These are phyloP conservation scores for Colletotrichum lupini DNA, from an alignment of 2,329 filamentous ascomycete species.

Conservation along the genomic window DNA sequence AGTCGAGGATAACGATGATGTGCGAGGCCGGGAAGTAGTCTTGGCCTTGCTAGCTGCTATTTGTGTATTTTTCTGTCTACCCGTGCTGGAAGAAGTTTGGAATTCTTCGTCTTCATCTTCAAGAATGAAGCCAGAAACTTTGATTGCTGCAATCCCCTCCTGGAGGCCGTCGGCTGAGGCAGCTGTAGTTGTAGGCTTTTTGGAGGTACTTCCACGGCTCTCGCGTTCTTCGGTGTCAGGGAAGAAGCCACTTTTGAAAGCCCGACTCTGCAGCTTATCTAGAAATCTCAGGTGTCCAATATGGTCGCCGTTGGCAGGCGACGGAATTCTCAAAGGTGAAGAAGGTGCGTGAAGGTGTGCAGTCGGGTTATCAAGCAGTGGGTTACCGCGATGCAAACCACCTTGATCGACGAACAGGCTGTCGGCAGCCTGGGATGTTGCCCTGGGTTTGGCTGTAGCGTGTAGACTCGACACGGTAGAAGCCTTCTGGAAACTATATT, in stretches of 20 bases:
- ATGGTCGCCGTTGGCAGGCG: neutral
- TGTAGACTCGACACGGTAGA: neutral
- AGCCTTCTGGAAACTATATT: neutral
- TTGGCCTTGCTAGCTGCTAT: neutral
- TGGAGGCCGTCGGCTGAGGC: no score
- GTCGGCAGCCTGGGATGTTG: neutral
- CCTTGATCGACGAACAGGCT: neutral
- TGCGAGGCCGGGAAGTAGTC: neutral
- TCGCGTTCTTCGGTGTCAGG: neutral
- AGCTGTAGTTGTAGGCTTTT: neutral
- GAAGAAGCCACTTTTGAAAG: neutral
- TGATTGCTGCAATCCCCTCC: neutral
- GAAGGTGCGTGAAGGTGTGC: neutral
- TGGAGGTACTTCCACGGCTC: neutral
- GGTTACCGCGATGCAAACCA: neutral
- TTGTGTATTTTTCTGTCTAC: neutral
- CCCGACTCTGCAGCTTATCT: neutral
- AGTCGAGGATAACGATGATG: neutral
- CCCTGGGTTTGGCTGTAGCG: neutral
- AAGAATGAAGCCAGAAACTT: slow-evolving; percentile 9
- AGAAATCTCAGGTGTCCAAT: neutral
- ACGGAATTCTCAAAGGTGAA: neutral
- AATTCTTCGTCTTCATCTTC: slow-evolving; percentile 6
- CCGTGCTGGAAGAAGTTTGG: no score
- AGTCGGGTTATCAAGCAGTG: neutral